Conservation (phyloP, 768 basidiomycete species). For the Rhodotorula paludigena region DNA sequence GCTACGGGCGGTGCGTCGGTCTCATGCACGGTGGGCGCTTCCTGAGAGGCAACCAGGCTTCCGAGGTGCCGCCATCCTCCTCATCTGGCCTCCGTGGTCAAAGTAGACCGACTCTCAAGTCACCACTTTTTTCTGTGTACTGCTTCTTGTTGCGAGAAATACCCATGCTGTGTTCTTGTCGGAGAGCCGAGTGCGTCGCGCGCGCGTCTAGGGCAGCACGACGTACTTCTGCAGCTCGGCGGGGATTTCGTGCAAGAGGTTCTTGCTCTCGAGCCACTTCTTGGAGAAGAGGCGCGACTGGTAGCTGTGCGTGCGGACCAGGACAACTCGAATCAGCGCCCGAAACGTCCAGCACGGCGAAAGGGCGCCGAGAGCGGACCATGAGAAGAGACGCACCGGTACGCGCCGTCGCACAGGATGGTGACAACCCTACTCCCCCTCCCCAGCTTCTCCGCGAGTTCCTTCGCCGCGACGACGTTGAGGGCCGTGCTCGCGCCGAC, state of each 20-base stretch:
- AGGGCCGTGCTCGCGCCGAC: conserved; percentile 88
- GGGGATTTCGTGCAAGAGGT: conserved; percentile 71
- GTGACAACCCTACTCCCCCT: conserved; percentile 80
- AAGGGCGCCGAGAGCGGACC: not conserved
- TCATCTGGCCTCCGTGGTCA: no score
- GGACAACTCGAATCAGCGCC: no score
- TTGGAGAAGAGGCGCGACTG: conserved; percentile 93
- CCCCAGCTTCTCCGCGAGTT: conserved; percentile 77
- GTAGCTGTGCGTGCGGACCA: conserved; percentile 51
- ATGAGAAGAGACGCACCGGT: conserved; percentile 55
- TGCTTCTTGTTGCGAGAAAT: no score
- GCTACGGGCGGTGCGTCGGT: no score
- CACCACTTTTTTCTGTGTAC: no score
- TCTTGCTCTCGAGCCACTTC: conserved; percentile 80
- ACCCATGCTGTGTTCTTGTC: no score
- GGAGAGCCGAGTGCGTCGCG: no score
- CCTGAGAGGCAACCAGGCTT: no score
- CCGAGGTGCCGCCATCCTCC: no score
- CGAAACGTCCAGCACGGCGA: no score
- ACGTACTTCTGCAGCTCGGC: conserved; percentile 79
- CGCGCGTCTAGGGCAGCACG: conserved; percentile 56
- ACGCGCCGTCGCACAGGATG: conserved; percentile 89
- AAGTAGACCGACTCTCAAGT: no score
- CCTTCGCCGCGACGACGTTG: conserved; percentile 88
- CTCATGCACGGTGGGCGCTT: no score